Percentiles rank a stretch among this genome's conserved stretches.
phyloP scores from a whole-genome alignment of 371 early-diverging fungal genomes.

The Coemansia sp. region DNA sequence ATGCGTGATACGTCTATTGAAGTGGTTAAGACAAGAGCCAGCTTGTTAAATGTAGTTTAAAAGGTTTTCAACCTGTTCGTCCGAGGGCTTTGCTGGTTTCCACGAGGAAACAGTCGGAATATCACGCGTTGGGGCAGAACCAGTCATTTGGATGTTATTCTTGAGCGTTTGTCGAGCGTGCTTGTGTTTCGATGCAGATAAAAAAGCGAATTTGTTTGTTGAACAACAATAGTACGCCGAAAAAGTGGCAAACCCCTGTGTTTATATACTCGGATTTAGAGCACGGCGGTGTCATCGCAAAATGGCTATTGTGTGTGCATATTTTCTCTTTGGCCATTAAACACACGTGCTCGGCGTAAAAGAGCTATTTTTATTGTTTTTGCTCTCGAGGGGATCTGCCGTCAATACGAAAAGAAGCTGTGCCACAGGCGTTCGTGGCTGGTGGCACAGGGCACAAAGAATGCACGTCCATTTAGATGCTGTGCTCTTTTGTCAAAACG shows the following conservation, averaged over 20 bases:
- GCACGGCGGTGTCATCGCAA: not conserved
- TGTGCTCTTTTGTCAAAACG: too few relatives aligned
- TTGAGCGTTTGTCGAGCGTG: not conserved
- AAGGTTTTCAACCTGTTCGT: conserved; percentile 1
- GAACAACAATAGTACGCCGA: not conserved
- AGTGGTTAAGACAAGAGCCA: not conserved
- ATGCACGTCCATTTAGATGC: too few relatives aligned
- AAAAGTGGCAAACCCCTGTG: not conserved
- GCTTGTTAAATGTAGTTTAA: not conserved
- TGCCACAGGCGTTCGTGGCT: too few relatives aligned
- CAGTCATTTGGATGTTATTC: not conserved
- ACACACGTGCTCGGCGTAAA: not conserved
- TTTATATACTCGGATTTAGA: not conserved
- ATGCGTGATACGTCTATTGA: not conserved
- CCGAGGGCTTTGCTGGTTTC: not conserved
- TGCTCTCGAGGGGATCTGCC: too few relatives aligned
- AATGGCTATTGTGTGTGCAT: not conserved
- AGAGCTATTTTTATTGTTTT: too few relatives aligned
- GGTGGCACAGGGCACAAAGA: too few relatives aligned
- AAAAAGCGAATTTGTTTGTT: not conserved
- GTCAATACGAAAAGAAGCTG: too few relatives aligned
- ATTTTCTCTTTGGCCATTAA: not conserved
- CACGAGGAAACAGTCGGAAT: not conserved
- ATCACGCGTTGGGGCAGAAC: not conserved
- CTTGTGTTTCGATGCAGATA: not conserved